Evolutionary conservation across 495 filamentous ascomycete species (phyloP), one percentile per base, ranked within the genome.

Genomic region (Penicillium angulare): DNA sequence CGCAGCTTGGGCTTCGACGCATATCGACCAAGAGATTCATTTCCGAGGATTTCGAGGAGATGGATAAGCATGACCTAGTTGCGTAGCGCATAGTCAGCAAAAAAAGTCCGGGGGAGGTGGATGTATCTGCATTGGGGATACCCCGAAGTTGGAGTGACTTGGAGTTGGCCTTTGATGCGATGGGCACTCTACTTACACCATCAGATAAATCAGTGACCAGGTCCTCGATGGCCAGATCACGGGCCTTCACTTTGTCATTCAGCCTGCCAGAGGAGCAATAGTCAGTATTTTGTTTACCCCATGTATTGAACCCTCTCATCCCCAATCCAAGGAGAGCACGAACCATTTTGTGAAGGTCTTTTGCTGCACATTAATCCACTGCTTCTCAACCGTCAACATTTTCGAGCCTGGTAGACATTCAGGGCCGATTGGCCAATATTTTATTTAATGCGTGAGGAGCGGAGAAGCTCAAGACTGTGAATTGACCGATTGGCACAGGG

Each of bases 281-380:
- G 29, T 33, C n/a, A 32, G 18, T 33, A 26, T 43, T 4, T 29
- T 31, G 43, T 9, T 13, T 1, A 40, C 20, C 22, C 22, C 47
- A 10, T 17, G 23, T 18, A 21, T n/a, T n/a, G n/a, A n/a, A n/a
- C n/a, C n/a, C n/a, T n/a, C n/a, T n/a, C n/a, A n/a, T n/a, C n/a
- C n/a, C n/a, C n/a, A n/a, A n/a, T n/a, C n/a, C n/a, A n/a, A n/a
- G n/a, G n/a, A n/a, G n/a, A 23, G 40, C 36, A 64, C 79, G 45
- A 62, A 90, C 89, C 93, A 97, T 85, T 97, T 97, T 16, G 91
- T 95, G 68, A 97, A 97, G n/a, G 93, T 98, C 81, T 97, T 98
- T 69, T 97, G 87, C 75, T 97, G 92, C 63, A 96, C 92, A 61
- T 85, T 89, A 63, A 97, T 85, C 92, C 92, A 97, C 73, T 86